Conservation (phyloP, 345 rosid species). For the Moringa oleifera region DNA sequence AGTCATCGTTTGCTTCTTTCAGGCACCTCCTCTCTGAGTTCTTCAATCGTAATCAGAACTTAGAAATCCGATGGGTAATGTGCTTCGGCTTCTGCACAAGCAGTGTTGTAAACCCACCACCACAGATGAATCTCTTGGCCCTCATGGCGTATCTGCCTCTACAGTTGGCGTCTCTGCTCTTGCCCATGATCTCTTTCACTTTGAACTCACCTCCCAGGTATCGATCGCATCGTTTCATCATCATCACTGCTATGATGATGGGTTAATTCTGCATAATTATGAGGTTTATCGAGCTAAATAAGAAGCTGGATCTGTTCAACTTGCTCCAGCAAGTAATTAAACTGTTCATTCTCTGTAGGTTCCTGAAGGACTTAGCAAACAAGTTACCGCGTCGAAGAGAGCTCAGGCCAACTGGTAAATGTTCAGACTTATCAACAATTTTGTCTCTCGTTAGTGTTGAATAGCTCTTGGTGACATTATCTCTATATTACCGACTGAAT, state of each 20-base stretch:
- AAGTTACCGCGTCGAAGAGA: slow-evolving; percentile 70
- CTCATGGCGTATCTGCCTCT: slow-evolving; percentile 50
- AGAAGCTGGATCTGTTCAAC: background rate
- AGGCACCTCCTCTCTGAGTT: background rate
- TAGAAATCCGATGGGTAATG: background rate
- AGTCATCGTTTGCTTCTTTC: background rate
- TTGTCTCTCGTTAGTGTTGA: no score
- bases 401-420: slow-evolving; percentile 91
- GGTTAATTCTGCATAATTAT: background rate
- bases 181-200: slow-evolving; percentile 63
- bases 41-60: background rate
- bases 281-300: background rate
- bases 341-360: slow-evolving; percentile 32
- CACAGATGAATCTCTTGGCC: slow-evolving; percentile 31
- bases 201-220: slow-evolving; percentile 81
- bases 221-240: background rate
- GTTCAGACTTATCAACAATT: background rate
- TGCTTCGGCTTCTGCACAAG: slow-evolving; percentile 37
- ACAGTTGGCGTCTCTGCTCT: slow-evolving; percentile 74
- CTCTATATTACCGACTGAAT: no score
- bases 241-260: background rate
- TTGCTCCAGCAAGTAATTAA: background rate
- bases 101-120: slow-evolving; percentile 40
- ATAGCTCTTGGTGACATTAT: no score
- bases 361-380: slow-evolving; percentile 60